These are phyloP conservation scores for Sonneratia alba DNA, from an alignment of 345 rosid species.

Conservation along the genomic window DNA sequence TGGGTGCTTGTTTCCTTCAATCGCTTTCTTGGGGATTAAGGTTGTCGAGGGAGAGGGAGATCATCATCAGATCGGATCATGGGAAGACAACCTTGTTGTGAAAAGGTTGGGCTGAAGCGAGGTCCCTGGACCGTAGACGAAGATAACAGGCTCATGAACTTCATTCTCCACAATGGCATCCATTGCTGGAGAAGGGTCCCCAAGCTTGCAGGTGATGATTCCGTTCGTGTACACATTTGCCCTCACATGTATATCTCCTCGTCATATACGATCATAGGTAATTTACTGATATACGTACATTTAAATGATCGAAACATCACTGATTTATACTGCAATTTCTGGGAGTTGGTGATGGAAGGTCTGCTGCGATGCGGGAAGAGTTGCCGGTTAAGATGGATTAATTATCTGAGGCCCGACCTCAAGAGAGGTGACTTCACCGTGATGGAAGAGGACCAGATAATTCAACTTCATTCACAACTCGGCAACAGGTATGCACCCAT, in stretches of 20 bases:
- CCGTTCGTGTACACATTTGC: too few relatives aligned
- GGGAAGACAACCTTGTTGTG: conserved; percentile 97
- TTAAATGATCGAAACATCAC: too few relatives aligned
- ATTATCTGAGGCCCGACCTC: conserved; percentile 84
- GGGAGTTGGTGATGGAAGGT: conserved; percentile 28
- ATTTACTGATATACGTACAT: too few relatives aligned
- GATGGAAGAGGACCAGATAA: conserved; percentile 62
- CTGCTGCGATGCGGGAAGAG: conserved; percentile 86
- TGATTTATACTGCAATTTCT: too few relatives aligned
- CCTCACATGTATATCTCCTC: too few relatives aligned
- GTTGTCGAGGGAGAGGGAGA: neutral
- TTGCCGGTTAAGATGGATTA: conserved; percentile 90
- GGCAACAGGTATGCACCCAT: conserved; percentile 54
- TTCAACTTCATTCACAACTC: conserved; percentile 69
- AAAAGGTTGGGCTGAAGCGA: conserved; percentile 78
- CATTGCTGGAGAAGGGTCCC: conserved; percentile 94
- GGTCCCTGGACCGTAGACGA: conserved; percentile 99
- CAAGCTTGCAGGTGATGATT: conserved; percentile 65
- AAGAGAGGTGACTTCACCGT: conserved; percentile 78
- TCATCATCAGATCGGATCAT: conserved; percentile 11
- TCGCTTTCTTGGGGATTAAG: too few relatives aligned
- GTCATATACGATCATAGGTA: too few relatives aligned
- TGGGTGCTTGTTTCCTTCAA: neutral
- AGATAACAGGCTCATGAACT: conserved; percentile 79
- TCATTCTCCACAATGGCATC: conserved; percentile 81